Evolutionary conservation across 2,329 filamentous ascomycete species (phyloP).

Genomic region (Paraconiothyrium sp.): DNA sequence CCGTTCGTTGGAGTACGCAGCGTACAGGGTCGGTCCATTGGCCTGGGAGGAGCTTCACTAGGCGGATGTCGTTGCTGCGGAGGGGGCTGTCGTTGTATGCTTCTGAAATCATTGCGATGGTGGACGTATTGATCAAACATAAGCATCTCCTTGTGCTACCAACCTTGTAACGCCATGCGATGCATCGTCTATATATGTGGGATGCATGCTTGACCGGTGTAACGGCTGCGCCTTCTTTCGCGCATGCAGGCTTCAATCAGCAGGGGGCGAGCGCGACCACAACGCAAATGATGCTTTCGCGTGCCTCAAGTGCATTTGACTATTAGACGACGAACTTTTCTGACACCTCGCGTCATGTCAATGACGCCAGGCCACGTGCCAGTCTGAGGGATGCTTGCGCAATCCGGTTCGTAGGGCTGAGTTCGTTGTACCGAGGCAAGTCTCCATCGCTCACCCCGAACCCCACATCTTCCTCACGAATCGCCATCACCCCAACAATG

Average conservation of each 20-base stretch:
- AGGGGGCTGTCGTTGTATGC: background rate
- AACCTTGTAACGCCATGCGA: background rate
- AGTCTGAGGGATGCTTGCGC: background rate
- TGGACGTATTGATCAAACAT: background rate
- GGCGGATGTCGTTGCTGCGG: constrained; percentile 17
- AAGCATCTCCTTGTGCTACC: background rate
- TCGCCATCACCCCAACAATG: constrained; percentile 4
- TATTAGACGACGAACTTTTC: too few species aligned
- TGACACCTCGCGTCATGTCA: background rate
- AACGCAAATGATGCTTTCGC: background rate
- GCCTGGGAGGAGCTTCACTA: constrained; percentile 22
- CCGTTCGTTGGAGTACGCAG: constrained; percentile 18
- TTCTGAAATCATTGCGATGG: background rate
- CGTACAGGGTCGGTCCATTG: constrained; percentile 22
- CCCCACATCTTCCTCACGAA: constrained; percentile 20
- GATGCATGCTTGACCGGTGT: constrained; percentile 2
- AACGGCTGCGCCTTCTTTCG: background rate
- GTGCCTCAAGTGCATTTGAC: background rate
- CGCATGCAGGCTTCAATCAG: background rate
- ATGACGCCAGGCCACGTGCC: background rate
- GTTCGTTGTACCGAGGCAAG: constrained; percentile 20
- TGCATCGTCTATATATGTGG: constrained; percentile 1
- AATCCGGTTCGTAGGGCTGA: constrained; percentile 1
- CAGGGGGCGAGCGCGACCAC: background rate
- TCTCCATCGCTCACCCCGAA: constrained; percentile 22